A percentile compares a stretch with the other conserved stretches of the same genome.
Conservation (phyloP, 352 stramenopile species). For the Phytophthora multivora region DNA sequence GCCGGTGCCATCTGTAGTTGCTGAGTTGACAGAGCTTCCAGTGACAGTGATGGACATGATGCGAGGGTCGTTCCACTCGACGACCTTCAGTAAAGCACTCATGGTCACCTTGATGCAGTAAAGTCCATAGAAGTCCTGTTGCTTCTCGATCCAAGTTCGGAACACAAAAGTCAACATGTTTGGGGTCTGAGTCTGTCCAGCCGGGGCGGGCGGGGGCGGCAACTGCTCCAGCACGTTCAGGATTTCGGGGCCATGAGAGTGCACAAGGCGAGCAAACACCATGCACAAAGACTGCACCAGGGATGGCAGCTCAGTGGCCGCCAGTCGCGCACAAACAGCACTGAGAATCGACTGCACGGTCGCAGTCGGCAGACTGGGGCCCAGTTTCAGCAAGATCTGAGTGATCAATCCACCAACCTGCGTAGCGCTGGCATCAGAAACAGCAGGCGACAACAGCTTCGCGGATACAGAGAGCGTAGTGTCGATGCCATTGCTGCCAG, state of each 20-base stretch:
- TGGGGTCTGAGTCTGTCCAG: slow-evolving; percentile 25
- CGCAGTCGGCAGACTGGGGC: slow-evolving; percentile 51
- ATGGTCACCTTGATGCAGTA: slow-evolving; percentile 88
- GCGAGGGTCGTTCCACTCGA: slow-evolving; percentile 76
- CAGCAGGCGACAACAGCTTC: slow-evolving; percentile 64
- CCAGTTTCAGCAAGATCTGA: slow-evolving; percentile 78
- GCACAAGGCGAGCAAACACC: slow-evolving; percentile 81
- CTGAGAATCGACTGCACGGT: slow-evolving; percentile 81
- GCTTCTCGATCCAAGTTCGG: slow-evolving; percentile 82
- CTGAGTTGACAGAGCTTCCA: slow-evolving; percentile 50
- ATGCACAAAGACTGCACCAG: slow-evolving; percentile 83
- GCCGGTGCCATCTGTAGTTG: slow-evolving; percentile 1
- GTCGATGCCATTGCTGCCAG: slow-evolving; percentile 61
- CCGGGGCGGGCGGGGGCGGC: slow-evolving; percentile 37
- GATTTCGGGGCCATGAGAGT: slow-evolving; percentile 71
- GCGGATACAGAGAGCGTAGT: slow-evolving; percentile 71
- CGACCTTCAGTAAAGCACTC: slow-evolving; percentile 72
- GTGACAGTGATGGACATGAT: slow-evolving; percentile 70
- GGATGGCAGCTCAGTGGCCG: slow-evolving; percentile 67
- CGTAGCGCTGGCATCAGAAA: slow-evolving; percentile 76
- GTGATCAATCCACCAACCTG: slow-evolving; percentile 81
- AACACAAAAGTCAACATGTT: slow-evolving; percentile 86
- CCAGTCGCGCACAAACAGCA: slow-evolving; percentile 71
- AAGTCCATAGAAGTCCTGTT: slow-evolving; percentile 82
- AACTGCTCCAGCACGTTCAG: slow-evolving; percentile 76